These are phyloP conservation scores for Colletotrichum sp. DNA, from an alignment of 2,329 filamentous ascomycete species.

Conservation along the genomic window DNA sequence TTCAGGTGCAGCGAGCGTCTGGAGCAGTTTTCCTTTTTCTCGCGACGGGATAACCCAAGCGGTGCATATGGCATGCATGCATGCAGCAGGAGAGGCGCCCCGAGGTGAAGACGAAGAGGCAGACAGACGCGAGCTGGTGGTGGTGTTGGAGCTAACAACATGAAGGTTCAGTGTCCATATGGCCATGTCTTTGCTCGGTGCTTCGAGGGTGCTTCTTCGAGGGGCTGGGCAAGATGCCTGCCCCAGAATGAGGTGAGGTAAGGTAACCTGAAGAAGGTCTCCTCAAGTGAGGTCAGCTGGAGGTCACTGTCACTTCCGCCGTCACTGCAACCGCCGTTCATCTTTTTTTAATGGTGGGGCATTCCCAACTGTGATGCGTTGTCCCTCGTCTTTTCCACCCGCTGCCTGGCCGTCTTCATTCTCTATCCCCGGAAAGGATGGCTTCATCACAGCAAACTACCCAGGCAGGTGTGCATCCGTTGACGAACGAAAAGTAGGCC, in stretches of 20 bases:
- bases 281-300: not conserved
- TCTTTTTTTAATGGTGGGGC: not conserved
- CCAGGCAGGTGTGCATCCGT: not conserved
- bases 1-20: not conserved
- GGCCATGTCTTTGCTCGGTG: not conserved
- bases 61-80: not conserved
- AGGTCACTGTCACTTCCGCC: not conserved
- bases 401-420: not conserved
- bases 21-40: not conserved
- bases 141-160: not conserved
- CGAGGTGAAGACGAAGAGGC: not conserved
- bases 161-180: not conserved
- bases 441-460: not conserved
- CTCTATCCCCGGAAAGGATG: not conserved
- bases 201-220: not conserved
- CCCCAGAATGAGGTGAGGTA: not conserved
- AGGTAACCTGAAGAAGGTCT: not conserved
- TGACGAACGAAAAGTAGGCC: not conserved
- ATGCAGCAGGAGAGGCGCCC: not conserved
- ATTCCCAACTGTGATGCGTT: constrained; percentile 2
- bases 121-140: not conserved
- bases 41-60: not conserved
- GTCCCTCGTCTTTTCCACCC: not conserved
- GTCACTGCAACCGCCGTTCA: not conserved
- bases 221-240: not conserved